Evolutionary conservation across 352 stramenopile genomes (phyloP).

Genomic region (Elongisporangium undulatum): DNA sequence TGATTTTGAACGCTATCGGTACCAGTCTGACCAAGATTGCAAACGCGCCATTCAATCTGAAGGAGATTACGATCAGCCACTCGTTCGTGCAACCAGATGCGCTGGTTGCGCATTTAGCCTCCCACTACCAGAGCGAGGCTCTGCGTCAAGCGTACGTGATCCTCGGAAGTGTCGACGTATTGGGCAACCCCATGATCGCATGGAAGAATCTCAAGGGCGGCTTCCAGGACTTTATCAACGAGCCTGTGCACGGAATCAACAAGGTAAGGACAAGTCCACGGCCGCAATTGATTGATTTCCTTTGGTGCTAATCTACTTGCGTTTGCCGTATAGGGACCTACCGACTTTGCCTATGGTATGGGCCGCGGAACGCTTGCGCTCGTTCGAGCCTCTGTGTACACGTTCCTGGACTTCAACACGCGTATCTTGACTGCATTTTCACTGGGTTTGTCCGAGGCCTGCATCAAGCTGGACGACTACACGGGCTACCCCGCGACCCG

Average conservation of each 20-base stretch:
- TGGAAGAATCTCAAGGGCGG: conserved; percentile 82
- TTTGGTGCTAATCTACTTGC: background rate
- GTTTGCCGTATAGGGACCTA: conserved; percentile 39
- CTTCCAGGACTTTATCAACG: conserved; percentile 81
- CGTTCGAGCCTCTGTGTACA: conserved; percentile 81
- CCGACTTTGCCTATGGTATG: conserved; percentile 76
- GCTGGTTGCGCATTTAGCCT: conserved; percentile 55
- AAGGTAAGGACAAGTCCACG: conserved; percentile 22
- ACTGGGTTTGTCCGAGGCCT: conserved; percentile 79
- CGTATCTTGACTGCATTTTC: conserved; percentile 82
- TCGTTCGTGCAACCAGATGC: conserved; percentile 84
- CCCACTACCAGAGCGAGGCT: conserved; percentile 87
- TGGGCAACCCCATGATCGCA: conserved; percentile 86
- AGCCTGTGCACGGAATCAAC: conserved; percentile 73
- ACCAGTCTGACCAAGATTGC: conserved; percentile 87
- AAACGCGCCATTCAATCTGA: conserved; percentile 84
- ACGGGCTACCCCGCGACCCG: conserved; percentile 79
- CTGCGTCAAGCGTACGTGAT: conserved; percentile 86
- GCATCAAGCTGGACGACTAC: conserved; percentile 85
- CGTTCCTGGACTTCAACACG: conserved; percentile 83
- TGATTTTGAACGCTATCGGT: conserved; percentile 85
- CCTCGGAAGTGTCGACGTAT: conserved; percentile 81
- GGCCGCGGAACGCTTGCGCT: conserved; percentile 80
- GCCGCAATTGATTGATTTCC: background rate
- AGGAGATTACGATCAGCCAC: conserved; percentile 68